Percentiles rank a stretch among this genome's conserved stretches.
Evolutionary conservation across 2,329 filamentous ascomycete species (phyloP).

Genomic region (Exophiala sp.): DNA sequence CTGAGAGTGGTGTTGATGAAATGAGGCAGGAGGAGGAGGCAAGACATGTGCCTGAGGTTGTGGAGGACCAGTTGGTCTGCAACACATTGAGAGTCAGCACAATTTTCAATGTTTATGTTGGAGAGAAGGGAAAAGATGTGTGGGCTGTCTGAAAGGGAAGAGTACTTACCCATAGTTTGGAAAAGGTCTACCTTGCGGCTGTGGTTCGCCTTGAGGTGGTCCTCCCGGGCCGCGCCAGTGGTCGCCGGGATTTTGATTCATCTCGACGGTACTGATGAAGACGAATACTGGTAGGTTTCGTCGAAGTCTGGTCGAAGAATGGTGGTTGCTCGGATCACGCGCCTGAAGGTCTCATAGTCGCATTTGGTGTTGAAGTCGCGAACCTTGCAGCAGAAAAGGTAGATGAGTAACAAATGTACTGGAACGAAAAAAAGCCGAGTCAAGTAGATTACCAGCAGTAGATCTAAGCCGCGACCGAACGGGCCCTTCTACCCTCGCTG

Average conservation of each 20-base stretch:
- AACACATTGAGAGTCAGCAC: slow-evolving; percentile 2
- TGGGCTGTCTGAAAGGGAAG: slow-evolving; percentile 3
- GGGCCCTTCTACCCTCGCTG: too few species aligned
- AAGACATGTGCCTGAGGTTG: slow-evolving; percentile 32
- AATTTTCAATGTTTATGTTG: not conserved
- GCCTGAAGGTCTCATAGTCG: too few species aligned
- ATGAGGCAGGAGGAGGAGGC: slow-evolving; percentile 28
- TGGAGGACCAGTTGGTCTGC: slow-evolving; percentile 36
- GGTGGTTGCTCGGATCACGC: not conserved
- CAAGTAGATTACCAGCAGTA: too few species aligned
- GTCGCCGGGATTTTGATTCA: slow-evolving; percentile 26
- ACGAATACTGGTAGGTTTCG: not conserved
- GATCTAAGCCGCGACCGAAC: too few species aligned
- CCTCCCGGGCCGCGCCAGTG: slow-evolving; percentile 42
- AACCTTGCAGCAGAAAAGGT: too few species aligned
- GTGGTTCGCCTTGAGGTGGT: slow-evolving; percentile 30
- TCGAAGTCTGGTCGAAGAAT: not conserved
- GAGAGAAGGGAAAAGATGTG: not conserved
- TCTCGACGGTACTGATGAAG: slow-evolving; percentile 5
- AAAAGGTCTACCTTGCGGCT: slow-evolving; percentile 34
- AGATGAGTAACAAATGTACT: too few species aligned
- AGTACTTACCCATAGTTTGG: slow-evolving; percentile 43
- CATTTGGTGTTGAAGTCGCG: slow-evolving; percentile 1
- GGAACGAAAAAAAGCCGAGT: too few species aligned
- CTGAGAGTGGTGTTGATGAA: slow-evolving; percentile 35